Evolutionary conservation across 2,329 filamentous ascomycete genomes (phyloP), one percentile per base, ranked within the genome.

Genomic region (Epichloe festucae): DNA sequence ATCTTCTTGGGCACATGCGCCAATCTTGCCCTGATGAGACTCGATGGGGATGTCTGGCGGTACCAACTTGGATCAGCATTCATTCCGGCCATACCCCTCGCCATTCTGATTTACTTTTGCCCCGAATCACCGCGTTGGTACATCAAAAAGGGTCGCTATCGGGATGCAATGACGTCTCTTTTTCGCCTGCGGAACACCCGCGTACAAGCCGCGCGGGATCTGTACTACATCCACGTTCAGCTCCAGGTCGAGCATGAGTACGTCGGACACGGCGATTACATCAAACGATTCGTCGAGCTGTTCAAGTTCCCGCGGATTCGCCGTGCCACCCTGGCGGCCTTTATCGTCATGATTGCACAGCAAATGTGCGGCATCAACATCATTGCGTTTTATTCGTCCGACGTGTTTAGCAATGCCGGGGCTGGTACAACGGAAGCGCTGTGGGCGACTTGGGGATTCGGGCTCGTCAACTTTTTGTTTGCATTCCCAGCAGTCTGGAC

Each of bases 321-420:
- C 14, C 77, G 84, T 41, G 89, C 89, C 3, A 90, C 82, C 3
- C 73, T 86, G 34, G 88, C 87, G 5, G 85, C 87, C 1, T 86
- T 82, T 56, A 80, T 81, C 1, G 86, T 91, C 57, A 94, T 94
- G 88, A 81, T 86, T 59, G 81, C 81, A 0, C 83, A 86, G 65
- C 82, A 86, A 64, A 82, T 85, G 76, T 85, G 81, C 58, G 77
- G 67, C 49, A 76, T 85, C 65, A 87, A 87, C 62, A 85, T 88
- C 52, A 84, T 89, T 51, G 82, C 84, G 1, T 89, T 89, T 65
- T 89, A 89, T 66, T 84, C 79, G 0, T 82, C 80, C 0, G 82
- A 80, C 5, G 71, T 82, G 15, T 82, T 82, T 59, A 59, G 65
- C 35, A 64, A 82, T 1, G 76, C 82, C 2, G 81, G 81, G 4